These are phyloP conservation scores for Suillus fuscotomentosus DNA, from an alignment of 768 basidiomycete species.

Conservation along the genomic window DNA sequence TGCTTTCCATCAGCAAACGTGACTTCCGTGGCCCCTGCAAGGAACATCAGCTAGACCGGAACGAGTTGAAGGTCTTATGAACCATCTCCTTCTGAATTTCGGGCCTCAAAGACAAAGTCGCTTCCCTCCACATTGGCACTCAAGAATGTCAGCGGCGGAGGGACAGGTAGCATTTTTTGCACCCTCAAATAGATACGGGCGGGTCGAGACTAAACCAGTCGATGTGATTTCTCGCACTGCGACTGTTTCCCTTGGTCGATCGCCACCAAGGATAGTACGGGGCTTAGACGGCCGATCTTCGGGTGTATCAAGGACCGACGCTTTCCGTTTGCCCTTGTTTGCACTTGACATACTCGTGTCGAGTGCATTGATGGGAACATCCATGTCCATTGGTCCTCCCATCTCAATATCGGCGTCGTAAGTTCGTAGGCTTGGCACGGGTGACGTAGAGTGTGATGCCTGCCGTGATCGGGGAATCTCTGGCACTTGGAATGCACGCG, in stretches of 20 bases:
- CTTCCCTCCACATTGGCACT: constrained; percentile 60
- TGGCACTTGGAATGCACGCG: constrained; percentile 3
- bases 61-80: constrained; percentile 19
- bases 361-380: constrained; percentile 54
- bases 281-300: constrained; percentile 37
- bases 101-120: constrained; percentile 70
- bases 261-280: constrained; percentile 73
- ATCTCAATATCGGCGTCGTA: constrained; percentile 43
- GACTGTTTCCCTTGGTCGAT: constrained; percentile 49
- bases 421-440: constrained; percentile 47
- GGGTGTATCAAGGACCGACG: constrained; percentile 38
- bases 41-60: not conserved
- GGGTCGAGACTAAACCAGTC: constrained; percentile 14
- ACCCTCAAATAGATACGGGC: constrained; percentile 19
- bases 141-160: constrained; percentile 59
- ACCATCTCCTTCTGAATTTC: constrained; percentile 73
- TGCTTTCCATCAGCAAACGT: constrained; percentile 61
- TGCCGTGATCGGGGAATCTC: constrained; percentile 23
- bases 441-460: constrained; percentile 39
- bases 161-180: constrained; percentile 41
- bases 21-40: constrained; percentile 64
- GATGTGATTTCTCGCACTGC: constrained; percentile 54
- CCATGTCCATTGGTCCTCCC: constrained; percentile 50
- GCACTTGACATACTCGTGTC: constrained; percentile 33
- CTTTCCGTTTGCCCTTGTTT: constrained; percentile 52